Base-by-base conservation (phyloP, 306 rosid genomes). In the Abrus pulchellus region DNA sequence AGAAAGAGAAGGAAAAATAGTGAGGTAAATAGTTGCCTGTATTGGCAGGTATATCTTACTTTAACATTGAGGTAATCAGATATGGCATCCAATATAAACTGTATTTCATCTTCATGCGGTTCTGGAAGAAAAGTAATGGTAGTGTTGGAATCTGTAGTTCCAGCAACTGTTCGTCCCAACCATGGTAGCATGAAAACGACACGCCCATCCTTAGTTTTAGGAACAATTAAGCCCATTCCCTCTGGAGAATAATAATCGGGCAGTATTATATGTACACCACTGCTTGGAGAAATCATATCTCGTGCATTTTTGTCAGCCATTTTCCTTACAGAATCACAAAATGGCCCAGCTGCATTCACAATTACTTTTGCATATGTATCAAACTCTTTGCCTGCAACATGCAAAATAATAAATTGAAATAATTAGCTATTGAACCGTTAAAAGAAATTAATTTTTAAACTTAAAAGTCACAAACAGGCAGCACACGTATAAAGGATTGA, bases 191-290 rank as follows among this genome's bases (percentile, higher is more conserved):
- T 92, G 84, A 92, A 92, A 77, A 90, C 90, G 83, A 92, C 91
- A 75, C 97, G 97, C 6, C 97, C 95, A 75, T 92, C 97, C 87
- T 92, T 92, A 53, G 97, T 92, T 85, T 90, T 92, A 61, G 97
- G 97, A 79, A 92, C 97, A 62, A 92, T 92, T 49, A 92, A 86
- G 62, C 95, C 97, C 97, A 92, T 92, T 72, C 97, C 97, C 44
- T 92, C 93, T 0, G 95, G 97, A 59, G 97, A 92, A 88, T 92
- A 92, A 86, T 92, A 92, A 86, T 92, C 97, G 49, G 97, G 97
- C 60, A 92, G 97, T 72, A 92, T 83, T 2, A 92, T 69, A 82
- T 92, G 97, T 13, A 92, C 97, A 75, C 97, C 97, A 67, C 93
- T 90, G 80, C 97, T 92, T 47, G 97, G 95, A 85, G 89, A 88